Conservation (phyloP, 1,139 yeast genomes). For the Blastobotrys persicus region DNA sequence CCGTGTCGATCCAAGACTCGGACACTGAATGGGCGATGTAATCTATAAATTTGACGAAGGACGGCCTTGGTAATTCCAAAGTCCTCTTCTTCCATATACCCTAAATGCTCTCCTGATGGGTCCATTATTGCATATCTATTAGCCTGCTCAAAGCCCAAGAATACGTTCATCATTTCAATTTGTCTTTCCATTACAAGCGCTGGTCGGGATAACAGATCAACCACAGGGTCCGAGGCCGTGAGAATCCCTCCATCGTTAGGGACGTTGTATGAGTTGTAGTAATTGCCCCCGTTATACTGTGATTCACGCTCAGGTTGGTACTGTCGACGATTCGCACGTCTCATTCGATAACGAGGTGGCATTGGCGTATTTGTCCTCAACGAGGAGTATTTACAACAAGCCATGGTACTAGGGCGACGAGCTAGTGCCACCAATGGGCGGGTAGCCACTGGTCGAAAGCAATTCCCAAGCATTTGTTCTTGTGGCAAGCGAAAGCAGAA, state of each 20-base stretch:
- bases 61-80: slow-evolving; percentile 65
- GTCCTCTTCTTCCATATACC: slow-evolving; percentile 80
- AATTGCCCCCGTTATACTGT: too few species aligned
- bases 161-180: slow-evolving; percentile 80
- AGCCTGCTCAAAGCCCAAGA: slow-evolving; percentile 89
- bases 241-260: slow-evolving; percentile 33
- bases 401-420: too few species aligned
- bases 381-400: slow-evolving; percentile 11
- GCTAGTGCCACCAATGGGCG: too few species aligned
- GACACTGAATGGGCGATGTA: slow-evolving; percentile 84
- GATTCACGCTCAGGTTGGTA: too few species aligned
- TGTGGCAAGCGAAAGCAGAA: too few species aligned
- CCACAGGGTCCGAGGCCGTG: slow-evolving; percentile 54
- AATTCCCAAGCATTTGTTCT: too few species aligned
- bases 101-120: slow-evolving; percentile 68
- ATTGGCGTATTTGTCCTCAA: slow-evolving; percentile 10
- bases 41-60: slow-evolving; percentile 74
- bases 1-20: slow-evolving; percentile 75
- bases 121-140: slow-evolving; percentile 75
- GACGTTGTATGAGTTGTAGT: slow-evolving; percentile 3
- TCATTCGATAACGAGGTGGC: slow-evolving; percentile 5
- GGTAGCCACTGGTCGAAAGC: too few species aligned
- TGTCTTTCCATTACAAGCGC: slow-evolving; percentile 84
- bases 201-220: slow-evolving; percentile 65
- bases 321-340: slow-evolving; percentile 1